Conservation (phyloP, 1,284 basidiomycete species). For the Testicularia cyperi region DNA sequence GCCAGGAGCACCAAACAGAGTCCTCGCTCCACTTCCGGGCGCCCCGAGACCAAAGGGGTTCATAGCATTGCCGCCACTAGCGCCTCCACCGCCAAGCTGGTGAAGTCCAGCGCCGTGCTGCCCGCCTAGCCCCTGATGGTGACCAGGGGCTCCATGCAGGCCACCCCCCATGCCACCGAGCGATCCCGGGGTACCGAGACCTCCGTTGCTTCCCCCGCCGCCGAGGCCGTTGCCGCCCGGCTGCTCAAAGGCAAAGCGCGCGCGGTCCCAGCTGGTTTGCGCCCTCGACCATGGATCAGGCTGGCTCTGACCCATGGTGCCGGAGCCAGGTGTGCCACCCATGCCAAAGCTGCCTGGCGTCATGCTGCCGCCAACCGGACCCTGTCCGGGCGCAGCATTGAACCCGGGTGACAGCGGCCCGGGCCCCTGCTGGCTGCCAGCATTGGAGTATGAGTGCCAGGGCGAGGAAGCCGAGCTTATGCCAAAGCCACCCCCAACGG, state of each 20-base stretch:
- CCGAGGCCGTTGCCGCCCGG: constrained; percentile 22
- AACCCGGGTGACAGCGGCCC: constrained; percentile 25
- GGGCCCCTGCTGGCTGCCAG: constrained; percentile 20
- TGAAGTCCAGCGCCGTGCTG: constrained; percentile 10
- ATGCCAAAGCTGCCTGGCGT: constrained; percentile 16
- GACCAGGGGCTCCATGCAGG: constrained; percentile 9
- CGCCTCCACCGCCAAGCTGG: constrained; percentile 5
- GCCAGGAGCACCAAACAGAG: constrained; percentile 32
- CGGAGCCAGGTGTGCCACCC: constrained; percentile 11
- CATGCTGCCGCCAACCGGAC: constrained; percentile 17
- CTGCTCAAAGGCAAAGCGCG: constrained; percentile 55
- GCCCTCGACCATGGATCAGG: constrained; percentile 43
- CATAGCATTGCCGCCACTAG: background rate
- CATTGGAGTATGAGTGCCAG: constrained; percentile 30
- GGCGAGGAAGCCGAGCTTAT: constrained; percentile 33
- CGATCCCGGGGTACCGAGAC: constrained; percentile 1
- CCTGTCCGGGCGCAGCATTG: constrained; percentile 16
- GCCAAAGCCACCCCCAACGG: constrained; percentile 23
- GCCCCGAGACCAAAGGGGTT: constrained; percentile 27
- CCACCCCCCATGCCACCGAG: constrained; percentile 12
- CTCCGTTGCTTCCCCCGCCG: constrained; percentile 6
- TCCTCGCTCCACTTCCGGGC: constrained; percentile 18
- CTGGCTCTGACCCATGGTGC: constrained; percentile 8
- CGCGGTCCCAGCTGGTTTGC: constrained; percentile 50
- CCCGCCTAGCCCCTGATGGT: constrained; percentile 14